Base-by-base conservation (phyloP, 352 stramenopile genomes). In the Pythium brachiatum region DNA sequence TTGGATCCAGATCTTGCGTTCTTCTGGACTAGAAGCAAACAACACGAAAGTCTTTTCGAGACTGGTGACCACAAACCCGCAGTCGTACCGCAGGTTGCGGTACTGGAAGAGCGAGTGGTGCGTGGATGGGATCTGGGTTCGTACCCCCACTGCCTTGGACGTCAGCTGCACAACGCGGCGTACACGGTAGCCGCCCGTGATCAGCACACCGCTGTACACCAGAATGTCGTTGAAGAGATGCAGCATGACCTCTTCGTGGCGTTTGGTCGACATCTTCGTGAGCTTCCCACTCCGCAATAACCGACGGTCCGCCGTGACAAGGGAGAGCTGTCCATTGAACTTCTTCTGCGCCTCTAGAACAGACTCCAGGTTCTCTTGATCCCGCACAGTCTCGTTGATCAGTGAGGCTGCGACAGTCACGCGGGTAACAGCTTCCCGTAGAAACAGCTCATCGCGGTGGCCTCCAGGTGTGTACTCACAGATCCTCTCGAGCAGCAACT, bases 211-310 rank as follows among this genome's bases (percentile, higher is more conserved):
- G 38, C 86, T 95, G 70, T 94, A 95, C 31, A 95, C 72, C 38
- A 95, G 53, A 20, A 95, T 75, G 48, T 95, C 86, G 58, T 93
- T 95, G 60, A 95, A 95, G 20, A 95, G 57, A 54, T 95, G 86
- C 26, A 95, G 68, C 71, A 92, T 82, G 16, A 95, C 81, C 21
- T 93, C 79, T 61, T 95, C 85, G 43, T 79, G 76, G 12, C 85
- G 79, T 61, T 88, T 89, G 1, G 83, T 93, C 2, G 86, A 92
- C 78, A 92, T 89, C 62, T 95, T 95, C 18, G 79, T 84, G 6
- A 95, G 69, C 58, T 86, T 90, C 0, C 83, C 86, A 1, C 78
- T 81, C 55, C 80, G 78, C 1, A 95, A 23, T 0, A 93, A 63
- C 12, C 80, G 68, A 23, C 86, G 70, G 41, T 92, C 72, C 0